These are phyloP conservation scores for Aspergillus alliaceus DNA, from an alignment of 2,329 filamentous ascomycete genomes.

Conservation along the genomic window DNA sequence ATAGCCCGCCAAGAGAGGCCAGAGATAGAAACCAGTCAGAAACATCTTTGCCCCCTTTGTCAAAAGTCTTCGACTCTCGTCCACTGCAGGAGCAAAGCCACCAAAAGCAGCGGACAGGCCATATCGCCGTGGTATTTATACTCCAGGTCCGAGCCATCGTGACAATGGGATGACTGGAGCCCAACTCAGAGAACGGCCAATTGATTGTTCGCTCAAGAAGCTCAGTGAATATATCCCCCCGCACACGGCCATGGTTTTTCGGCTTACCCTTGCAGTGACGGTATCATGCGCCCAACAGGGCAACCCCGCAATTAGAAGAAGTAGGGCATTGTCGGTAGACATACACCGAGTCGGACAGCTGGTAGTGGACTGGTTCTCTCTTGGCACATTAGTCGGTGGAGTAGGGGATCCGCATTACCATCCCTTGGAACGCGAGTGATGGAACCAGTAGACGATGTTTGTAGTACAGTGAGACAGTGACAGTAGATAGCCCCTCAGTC, in stretches of 20 bases:
- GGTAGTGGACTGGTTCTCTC: neutral
- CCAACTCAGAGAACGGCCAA: neutral
- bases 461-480: neutral
- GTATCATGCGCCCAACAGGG: neutral
- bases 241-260: neutral
- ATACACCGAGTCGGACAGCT: neutral
- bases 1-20: constrained; percentile 7
- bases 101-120: neutral
- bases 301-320: neutral
- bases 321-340: neutral
- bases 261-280: neutral
- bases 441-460: neutral
- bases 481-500: too few relatives aligned
- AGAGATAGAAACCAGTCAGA: neutral
- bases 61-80: neutral
- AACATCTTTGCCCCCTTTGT: neutral
- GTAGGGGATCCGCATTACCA: neutral
- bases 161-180: neutral
- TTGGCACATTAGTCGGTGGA: neutral
- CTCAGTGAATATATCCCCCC: neutral
- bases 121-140: neutral
- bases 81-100: neutral
- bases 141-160: neutral
- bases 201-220: neutral
- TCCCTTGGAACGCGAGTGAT: neutral